Evolutionary conservation across 2,329 filamentous ascomycete genomes (phyloP).

Genomic region (Cladophialophora bantiana): DNA sequence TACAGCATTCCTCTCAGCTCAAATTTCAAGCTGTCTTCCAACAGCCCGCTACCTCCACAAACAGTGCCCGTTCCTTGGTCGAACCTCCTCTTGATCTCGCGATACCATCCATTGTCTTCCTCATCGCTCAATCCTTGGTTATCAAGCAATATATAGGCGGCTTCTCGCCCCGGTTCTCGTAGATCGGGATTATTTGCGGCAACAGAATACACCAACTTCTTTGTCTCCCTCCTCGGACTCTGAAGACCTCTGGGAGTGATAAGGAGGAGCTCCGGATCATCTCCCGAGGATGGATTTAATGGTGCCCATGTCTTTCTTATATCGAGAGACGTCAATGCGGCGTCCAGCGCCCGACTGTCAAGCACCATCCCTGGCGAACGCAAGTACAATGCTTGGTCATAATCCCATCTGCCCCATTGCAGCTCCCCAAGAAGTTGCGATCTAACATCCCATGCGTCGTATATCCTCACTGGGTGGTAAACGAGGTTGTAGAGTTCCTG

Average conservation of each 20-base stretch:
- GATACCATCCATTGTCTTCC: conserved; percentile 17
- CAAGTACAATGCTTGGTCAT: conserved; percentile 54
- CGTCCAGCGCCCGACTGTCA: conserved; percentile 49
- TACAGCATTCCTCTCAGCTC: conserved; percentile 5
- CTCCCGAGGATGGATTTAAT: conserved; percentile 30
- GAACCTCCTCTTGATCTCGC: conserved; percentile 21
- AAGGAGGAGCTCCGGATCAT: conserved; percentile 38
- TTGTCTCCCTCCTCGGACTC: conserved; percentile 34
- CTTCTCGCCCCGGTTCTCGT: conserved; percentile 11
- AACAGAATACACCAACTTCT: conserved; percentile 25
- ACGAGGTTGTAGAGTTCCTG: conserved; percentile 51
- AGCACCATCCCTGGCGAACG: conserved; percentile 51
- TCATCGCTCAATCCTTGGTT: conserved; percentile 17
- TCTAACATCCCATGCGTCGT: conserved; percentile 27
- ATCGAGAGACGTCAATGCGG: conserved; percentile 42
- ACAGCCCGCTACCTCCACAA: conserved; percentile 31
- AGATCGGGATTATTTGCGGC: not conserved
- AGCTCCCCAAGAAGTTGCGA: conserved; percentile 39
- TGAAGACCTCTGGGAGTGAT: conserved; percentile 32
- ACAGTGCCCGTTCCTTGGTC: conserved; percentile 22
- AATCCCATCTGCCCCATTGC: conserved; percentile 40
- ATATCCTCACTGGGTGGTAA: conserved; percentile 37
- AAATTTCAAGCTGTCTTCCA: conserved; percentile 6
- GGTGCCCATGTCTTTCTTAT: conserved; percentile 33
- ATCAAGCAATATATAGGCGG: conserved; percentile 39